Evolutionary conservation across 2,329 filamentous ascomycete genomes (phyloP).

Genomic region (Cucurbitaria berberidis): DNA sequence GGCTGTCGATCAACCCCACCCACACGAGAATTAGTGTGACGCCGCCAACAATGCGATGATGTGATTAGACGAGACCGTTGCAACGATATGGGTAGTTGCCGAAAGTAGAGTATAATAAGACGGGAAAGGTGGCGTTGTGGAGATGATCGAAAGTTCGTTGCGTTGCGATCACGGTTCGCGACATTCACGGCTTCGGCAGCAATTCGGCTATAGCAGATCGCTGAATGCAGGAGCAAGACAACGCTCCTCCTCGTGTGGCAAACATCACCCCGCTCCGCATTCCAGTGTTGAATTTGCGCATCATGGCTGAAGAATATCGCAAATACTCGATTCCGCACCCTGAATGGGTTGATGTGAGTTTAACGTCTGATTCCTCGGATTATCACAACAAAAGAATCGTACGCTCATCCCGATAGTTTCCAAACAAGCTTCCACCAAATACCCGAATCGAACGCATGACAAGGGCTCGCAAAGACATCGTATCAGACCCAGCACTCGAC

Average conservation of each 20-base stretch:
- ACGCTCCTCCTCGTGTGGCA: not conserved
- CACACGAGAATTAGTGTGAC: not conserved
- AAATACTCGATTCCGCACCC: conserved; percentile 7
- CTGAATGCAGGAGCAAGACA: not conserved
- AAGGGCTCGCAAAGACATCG: conserved; percentile 1
- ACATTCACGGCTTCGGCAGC: not conserved
- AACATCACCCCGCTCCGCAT: too few species aligned
- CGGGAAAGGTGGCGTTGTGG: not conserved
- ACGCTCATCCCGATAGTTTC: not conserved
- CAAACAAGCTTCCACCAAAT: conserved; percentile 3
- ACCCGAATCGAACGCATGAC: conserved; percentile 2
- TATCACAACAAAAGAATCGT: not conserved
- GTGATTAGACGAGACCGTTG: not conserved
- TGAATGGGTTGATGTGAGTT: conserved; percentile 9
- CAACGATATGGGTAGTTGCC: not conserved
- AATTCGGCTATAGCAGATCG: not conserved
- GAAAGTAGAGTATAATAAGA: not conserved
- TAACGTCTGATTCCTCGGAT: not conserved
- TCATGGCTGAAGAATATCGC: conserved; percentile 10
- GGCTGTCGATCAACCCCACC: conserved; percentile 10
- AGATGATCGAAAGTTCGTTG: not conserved
- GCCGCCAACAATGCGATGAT: not conserved
- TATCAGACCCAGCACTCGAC: conserved; percentile 2
- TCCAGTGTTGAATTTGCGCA: not conserved
- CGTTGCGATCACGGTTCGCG: not conserved